Evolutionary conservation across 108 stramenopile species (phyloP), one percentile per base, ranked within the genome.

Genomic region (Cyclotella baltica): DNA sequence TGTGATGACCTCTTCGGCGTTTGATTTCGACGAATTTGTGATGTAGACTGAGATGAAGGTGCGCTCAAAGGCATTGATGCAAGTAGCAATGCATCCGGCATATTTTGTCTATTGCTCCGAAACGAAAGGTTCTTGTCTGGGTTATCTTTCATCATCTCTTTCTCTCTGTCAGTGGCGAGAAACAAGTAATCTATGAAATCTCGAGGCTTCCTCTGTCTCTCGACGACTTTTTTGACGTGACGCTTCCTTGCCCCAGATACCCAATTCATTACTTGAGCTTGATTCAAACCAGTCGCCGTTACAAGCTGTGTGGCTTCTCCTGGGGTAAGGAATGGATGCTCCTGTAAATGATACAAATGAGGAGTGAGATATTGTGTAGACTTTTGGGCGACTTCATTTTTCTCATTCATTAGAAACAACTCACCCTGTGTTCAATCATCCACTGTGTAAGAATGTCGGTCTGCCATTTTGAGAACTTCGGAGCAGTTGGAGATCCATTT

Each of bases 151-250:
- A 43, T 59, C 38, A 77, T 55, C 33, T 77, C 28, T 62, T 81
- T 82, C 52, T 88, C 85, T 57, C 87, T 80, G 50, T 87, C 81
- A 8, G 86, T 85, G 13, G 83, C 83, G 18, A 90, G 72, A 51
- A 90, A 90, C 25, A 90, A 37, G 75, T 84, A 90, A 46, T 80
- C 79, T 19, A 88, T 48, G 48, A 90, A 90, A 73, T 90, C 87
- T 40, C 86, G 85, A 13, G 89, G 89, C 63, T 87, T 90, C 70
- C 85, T 88, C 20, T 75, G 77, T 25, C 52, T 56, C 31, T 85
- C 80, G 16, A 87, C 63, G 0, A 84, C 78, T 9, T 76, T 85
- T 61, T 88, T 88, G 23, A 84, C 38, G 50, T 90, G 88, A 23
- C 89, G 79, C 62, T 83, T 88, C 19, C 89, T 71, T 28, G 86